Conservation (phyloP, 495 filamentous ascomycete species). For the Tuber magnatum region DNA sequence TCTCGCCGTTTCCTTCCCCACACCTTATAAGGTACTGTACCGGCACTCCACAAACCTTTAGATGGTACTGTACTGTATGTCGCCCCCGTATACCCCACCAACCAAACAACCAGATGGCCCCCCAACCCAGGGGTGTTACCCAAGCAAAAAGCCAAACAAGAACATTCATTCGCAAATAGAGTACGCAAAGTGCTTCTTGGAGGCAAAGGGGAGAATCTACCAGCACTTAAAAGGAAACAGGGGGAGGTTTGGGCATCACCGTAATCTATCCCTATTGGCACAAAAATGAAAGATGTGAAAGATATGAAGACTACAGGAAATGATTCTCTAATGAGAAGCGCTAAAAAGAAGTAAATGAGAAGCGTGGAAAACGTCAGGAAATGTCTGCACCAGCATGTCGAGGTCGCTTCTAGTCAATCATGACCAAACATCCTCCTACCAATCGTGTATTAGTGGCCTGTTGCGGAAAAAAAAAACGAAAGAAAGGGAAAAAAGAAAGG, state of each 20-base stretch:
- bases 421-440: conserved; percentile 82
- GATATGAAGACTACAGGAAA: conserved; percentile 13
- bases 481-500: not conserved
- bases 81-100: not conserved
- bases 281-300: conserved; percentile 5
- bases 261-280: conserved; percentile 9
- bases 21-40: not conserved
- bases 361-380: not conserved
- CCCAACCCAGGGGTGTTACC: not conserved
- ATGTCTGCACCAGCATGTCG: not conserved
- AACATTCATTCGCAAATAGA: not conserved
- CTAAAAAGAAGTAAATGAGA: conserved; percentile 22
- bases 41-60: not conserved
- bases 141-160: not conserved
- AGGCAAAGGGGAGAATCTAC: conserved; percentile 23
- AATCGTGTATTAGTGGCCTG: conserved; percentile 11
- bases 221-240: conserved; percentile 17
- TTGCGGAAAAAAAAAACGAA: not conserved
- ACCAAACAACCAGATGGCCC: not conserved
- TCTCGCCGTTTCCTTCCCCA: not conserved
- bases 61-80: not conserved
- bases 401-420: conserved; percentile 42
- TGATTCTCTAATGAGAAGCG: conserved; percentile 24
- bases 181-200: not conserved
- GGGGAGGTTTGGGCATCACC: conserved; percentile 6